Base-by-base conservation (phyloP, 208 protist genomes). In the Willaertia magna region DNA sequence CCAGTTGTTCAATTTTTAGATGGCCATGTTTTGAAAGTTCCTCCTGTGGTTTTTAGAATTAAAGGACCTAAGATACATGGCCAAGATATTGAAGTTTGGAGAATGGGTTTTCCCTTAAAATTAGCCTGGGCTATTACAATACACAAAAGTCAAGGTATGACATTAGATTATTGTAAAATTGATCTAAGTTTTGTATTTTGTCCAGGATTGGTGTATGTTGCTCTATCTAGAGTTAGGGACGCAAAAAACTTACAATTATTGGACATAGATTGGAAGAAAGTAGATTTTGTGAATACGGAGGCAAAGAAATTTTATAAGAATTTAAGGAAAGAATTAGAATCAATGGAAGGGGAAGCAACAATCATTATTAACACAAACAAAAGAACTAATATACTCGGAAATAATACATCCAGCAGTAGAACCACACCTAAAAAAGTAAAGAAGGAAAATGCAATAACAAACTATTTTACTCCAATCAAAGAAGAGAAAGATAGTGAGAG, bases 71-170 rank as follows among this genome's bases (percentile, higher is more conserved):
- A 78, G 9, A n/a, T 67, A n/a, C 26, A 67, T 67, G 55, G 55
- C 12, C 0, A 16, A 34, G 74, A 78, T 39, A 46, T 39, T 22
- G 74, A 78, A 78, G 18, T 78, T 26, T 47, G 74, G 30, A 42
- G 79, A 75, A 85, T 75, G 42, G 55, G 42, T 86, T 51, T 98
- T 20, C 97, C 97, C 48, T 91, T 98, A 2, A 92, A 92, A n/a
- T 91, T 98, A 11, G 96, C 96, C 52, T 98, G 96, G 91, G 95
- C 95, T 44, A 93, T 98, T 79, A 97, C 96, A 12, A 96, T 98
- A 75, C 96, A 98, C 90, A 98, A 98, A 86, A 93, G 92, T 47
- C 97, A 98, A 87, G 97, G 97, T 46, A 95, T 98, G 94, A 90
- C 86, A 0, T 87, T 93, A 6, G 88, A 92, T 39, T 46, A 48